Evolutionary conservation across 306 rosid species (phyloP), one percentile per base, ranked within the genome.

Genomic region (Sphenostylis stenocarpa): DNA sequence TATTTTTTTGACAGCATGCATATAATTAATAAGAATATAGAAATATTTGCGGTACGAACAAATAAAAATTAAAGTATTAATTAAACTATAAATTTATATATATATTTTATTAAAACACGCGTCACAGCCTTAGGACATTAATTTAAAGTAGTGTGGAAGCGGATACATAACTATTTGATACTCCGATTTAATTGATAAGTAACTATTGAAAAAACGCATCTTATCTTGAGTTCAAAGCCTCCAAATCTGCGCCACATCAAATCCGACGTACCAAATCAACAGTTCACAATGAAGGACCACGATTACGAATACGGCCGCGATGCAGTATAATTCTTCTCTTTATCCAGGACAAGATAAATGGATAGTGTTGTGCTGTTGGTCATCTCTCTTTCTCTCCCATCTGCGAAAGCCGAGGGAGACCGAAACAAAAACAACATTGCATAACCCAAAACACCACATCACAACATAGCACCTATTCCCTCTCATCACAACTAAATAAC

Each of bases 281-380:
- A 77, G 63, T 62, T 11, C 13, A 0, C 0, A 11, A 4, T 0
- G 1, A 70, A 21, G 5, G 45, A 70, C 0, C 71, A 77, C 7
- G 20, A 3, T 5, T 34, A 8, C 7, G 0, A 14, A 6, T 4
- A 0, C 4, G 14, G 0, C 6, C 57, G 70, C 77, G 74, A 48
- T 1, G 66, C 62, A 82, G 1, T 0, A 73, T 44, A 34, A 47
- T 0, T n/a, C 10, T 48, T 36, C 33, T 33, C 67, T 44, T 82
- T 82, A 89, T 91, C 91, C 72, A 24, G 81, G 82, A 82, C 87
- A 62, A 56, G 84, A 77, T 89, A 77, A 82, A 89, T 88, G 93
- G 94, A 89, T 89, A 85, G 89, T 76, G 92, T 85, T 76, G 58
- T 66, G 26, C 52, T 28, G 29, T 62, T 44, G 14, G 29, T 14